These are phyloP conservation scores for Lentithecium fluviatile DNA, from an alignment of 495 filamentous ascomycete species.

Conservation along the genomic window DNA sequence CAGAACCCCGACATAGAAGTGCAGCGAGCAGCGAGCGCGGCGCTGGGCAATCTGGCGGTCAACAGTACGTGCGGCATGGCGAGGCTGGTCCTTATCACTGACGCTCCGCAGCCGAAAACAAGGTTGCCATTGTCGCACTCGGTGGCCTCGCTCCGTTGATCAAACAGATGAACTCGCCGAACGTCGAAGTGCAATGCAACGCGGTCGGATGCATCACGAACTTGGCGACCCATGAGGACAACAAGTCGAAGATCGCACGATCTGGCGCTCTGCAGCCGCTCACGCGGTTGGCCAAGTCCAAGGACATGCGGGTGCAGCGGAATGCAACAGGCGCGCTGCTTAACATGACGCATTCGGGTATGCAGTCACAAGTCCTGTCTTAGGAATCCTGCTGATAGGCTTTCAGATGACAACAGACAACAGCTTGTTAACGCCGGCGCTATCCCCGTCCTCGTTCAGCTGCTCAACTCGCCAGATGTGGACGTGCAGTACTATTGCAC, in stretches of 20 bases:
- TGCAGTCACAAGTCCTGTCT: constrained; percentile 23
- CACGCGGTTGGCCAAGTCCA: constrained; percentile 90
- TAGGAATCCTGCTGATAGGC: constrained; percentile 1
- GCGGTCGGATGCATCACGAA: constrained; percentile 99
- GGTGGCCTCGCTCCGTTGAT: constrained; percentile 90
- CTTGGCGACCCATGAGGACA: constrained; percentile 95
- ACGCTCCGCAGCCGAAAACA: constrained; percentile 82
- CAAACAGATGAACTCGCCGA: constrained; percentile 97
- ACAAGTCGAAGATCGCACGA: constrained; percentile 96
- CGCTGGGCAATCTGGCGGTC: constrained; percentile 92
- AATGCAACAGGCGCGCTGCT: constrained; percentile 95
- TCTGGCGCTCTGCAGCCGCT: constrained; percentile 89
- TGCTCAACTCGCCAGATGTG: constrained; percentile 86
- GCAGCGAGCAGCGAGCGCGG: constrained; percentile 93
- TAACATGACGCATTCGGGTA: constrained; percentile 99
- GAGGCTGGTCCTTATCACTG: constrained; percentile 42
- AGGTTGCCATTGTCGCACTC: constrained; percentile 89
- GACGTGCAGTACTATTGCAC: constrained; percentile 99
- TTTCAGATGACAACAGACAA: constrained; percentile 88
- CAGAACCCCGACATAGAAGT: constrained; percentile 96
- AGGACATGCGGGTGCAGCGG: constrained; percentile 96
- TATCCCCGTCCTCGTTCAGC: constrained; percentile 91
- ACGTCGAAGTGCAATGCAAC: constrained; percentile 99
- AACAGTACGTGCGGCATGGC: constrained; percentile 67
- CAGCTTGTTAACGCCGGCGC: constrained; percentile 95